Percentiles rank a stretch among this genome's conserved stretches.
Conservation (phyloP, 2,329 filamentous ascomycete genomes). For the Colletotrichum spinosum region DNA sequence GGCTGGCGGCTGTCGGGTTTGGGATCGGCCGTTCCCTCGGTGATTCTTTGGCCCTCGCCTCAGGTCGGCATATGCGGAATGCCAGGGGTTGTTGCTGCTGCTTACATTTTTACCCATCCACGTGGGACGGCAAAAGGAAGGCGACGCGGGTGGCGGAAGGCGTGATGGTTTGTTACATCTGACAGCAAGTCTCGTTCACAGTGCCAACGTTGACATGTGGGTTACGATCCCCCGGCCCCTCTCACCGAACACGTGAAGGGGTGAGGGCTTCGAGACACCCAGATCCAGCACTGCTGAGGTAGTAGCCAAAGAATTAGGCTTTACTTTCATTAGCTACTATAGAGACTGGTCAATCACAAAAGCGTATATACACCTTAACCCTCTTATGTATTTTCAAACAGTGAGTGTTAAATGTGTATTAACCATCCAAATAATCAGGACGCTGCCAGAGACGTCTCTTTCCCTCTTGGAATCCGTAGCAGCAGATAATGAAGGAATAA, state of each 20-base stretch:
- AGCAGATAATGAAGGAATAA: background rate
- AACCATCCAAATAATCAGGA: too few species aligned
- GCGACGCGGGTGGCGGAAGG: background rate
- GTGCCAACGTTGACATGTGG: too few species aligned
- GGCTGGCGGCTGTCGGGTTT: constrained; percentile 1
- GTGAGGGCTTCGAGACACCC: too few species aligned
- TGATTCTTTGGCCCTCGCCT: constrained; percentile 9
- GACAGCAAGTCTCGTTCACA: too few species aligned
- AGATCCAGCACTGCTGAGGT: too few species aligned
- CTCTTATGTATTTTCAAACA: background rate
- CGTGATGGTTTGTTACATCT: too few species aligned
- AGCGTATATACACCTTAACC: too few species aligned
- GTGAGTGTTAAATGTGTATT: background rate
- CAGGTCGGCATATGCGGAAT: constrained; percentile 13
- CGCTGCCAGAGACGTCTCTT: constrained; percentile 2
- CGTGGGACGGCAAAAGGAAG: background rate
- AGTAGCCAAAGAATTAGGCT: too few species aligned
- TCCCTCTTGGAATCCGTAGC: background rate
- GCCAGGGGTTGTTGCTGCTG: constrained; percentile 3
- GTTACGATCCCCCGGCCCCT: too few species aligned
- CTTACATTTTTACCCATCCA: background rate
- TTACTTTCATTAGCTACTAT: too few species aligned
- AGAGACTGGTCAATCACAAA: too few species aligned
- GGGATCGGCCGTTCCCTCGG: constrained; percentile 14
- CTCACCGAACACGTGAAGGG: too few species aligned